Evolutionary conservation across 805 yeast species (phyloP), one percentile per base, ranked within the genome.

Genomic region (Priceomyces castillae): DNA sequence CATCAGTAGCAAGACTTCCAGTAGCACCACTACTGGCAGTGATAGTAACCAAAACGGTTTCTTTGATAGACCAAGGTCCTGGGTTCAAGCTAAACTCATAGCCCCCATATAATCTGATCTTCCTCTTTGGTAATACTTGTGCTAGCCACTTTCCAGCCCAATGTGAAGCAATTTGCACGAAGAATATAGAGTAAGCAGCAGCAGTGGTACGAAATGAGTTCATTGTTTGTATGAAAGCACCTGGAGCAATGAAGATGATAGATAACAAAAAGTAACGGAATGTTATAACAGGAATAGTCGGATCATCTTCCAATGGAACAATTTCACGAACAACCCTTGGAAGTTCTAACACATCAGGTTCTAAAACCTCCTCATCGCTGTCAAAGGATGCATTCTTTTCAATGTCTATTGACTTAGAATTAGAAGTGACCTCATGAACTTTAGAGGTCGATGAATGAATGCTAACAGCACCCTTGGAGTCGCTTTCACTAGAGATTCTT

Each of bases 41-140:
- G 23, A 76, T 62, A 7, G 80, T 73, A 30, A 78, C 67, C 63
- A 82, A 44, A 26, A 77, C 73, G 7, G 80, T 69, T 50, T 77
- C 82, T 45, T 77, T 76, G 34, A 77, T 69, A 3, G 78, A 60
- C 81, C 81, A 77, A 0, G 82, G 81, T 2, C 80, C 77, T 0
- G 82, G 82, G 45, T 77, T 77, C 40, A 74, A 50, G 41, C 62
- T 61, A 36, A 57, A 48, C 19, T 47, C 41, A 4, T 64, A 43
- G 5, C 53, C 40, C 4, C 56, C 50, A 4, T 58, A 33, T 4
- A 51, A 10, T 11, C 40, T 41, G 6, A 66, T 44, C 11, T 39
- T 44, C 41, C 53, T 61, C 7, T 51, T 41, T 0, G 82, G 82
- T 2, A 77, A 57, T 0, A 52, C 56, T 17, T 42, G 50, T 0